phyloP scores from a whole-genome alignment of 805 yeast genomes.

The Cyberlindnera mrakii region DNA sequence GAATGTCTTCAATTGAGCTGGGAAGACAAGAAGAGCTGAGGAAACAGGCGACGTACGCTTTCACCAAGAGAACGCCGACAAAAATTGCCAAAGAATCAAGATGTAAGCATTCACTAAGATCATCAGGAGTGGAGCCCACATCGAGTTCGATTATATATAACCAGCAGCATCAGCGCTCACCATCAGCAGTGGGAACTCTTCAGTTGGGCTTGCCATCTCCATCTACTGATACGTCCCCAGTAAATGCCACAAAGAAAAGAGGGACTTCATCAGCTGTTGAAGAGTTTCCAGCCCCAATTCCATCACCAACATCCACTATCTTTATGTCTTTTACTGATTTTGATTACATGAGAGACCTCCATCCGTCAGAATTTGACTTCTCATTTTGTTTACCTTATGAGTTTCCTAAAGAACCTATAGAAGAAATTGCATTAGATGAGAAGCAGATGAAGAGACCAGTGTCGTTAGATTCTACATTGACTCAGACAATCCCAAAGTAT shows the following conservation, averaged over 20 bases:
- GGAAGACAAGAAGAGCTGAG: constrained; percentile 24
- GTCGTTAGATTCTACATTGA: constrained; percentile 16
- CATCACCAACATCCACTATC: not conserved
- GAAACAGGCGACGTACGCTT: constrained; percentile 42
- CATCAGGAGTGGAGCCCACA: not conserved
- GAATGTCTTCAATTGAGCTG: constrained; percentile 44
- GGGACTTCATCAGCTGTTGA: not conserved
- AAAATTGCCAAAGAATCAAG: not conserved
- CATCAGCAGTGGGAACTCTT: constrained; percentile 36
- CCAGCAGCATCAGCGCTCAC: not conserved
- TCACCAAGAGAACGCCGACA: constrained; percentile 3
- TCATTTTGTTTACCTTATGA: constrained; percentile 5
- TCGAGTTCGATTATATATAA: not conserved
- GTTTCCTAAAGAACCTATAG: constrained; percentile 6
- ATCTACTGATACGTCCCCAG: constrained; percentile 39
- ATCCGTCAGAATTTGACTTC: constrained; percentile 14
- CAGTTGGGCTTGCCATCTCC: constrained; percentile 53
- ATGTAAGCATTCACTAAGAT: constrained; percentile 9
- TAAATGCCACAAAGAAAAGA: not conserved
- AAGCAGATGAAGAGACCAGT: constrained; percentile 8
- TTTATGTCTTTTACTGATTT: constrained; percentile 20
- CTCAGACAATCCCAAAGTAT: constrained; percentile 17
- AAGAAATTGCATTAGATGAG: constrained; percentile 1
- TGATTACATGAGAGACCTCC: constrained; percentile 12
- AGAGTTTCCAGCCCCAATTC: not conserved